Evolutionary conservation across 352 stramenopile species (phyloP), one percentile per base, ranked within the genome.

Genomic region (Detonula confervacea): DNA sequence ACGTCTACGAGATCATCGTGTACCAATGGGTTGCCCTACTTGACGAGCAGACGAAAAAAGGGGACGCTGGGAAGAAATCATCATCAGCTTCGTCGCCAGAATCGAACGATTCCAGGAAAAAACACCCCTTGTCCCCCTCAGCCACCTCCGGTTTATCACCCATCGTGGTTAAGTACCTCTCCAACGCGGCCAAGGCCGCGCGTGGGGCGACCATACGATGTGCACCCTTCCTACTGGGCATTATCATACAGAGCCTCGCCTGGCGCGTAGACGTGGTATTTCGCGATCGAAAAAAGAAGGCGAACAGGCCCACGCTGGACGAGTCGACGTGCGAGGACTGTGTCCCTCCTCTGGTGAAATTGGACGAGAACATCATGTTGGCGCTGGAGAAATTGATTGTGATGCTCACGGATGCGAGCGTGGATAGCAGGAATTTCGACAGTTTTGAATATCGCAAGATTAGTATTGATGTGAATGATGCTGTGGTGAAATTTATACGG

Each of bases 1-100:
- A 92, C 57, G 68, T 84, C 5, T 95, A 95, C 68, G 91, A 95
- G 72, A 73, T 95, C 8, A 87, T 95, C n/a, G 92, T 95, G 27
- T 88, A 88, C 67, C 89, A 94, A 76, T 95, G 91, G 91, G 62
- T 87, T 18, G 80, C 78, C 25, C 68, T 95, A n/a, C 76, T 95
- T 2, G 61, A 70, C 4, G 81, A 91, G 59, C 91, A 94, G 84
- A 83, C 80, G 61, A 85, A 75, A 56, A 81, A 81, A 52, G 55
- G 67, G 37, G 54, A 80, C 11, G 14, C 60, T 51, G 22, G 54
- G 39, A 77, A 80, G 22, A 80, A 77, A 71, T 42, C 69, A 49
- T 57, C 69, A 42, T 35, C 49, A 61, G n/a, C 33, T n/a, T n/a
- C n/a, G n/a, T n/a, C n/a, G n/a, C n/a, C n/a, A n/a, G n/a, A n/a